Evolutionary conservation across 495 filamentous ascomycete genomes (phyloP).

Genomic region (Margaritispora aquatica): DNA sequence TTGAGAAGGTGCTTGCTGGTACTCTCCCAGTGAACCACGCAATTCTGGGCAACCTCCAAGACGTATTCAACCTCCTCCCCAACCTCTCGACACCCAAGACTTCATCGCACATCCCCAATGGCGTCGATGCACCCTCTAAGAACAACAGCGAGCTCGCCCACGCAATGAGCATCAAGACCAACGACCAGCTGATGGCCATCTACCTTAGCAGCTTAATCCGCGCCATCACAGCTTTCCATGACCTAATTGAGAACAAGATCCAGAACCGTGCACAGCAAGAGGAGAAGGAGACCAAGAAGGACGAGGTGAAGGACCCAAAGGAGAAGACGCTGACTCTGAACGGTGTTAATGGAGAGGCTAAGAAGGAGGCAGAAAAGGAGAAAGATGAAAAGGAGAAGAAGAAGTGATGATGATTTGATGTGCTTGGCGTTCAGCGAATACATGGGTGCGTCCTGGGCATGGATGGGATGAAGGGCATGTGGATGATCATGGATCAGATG

Average conservation of each 20-base stretch:
- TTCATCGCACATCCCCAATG: slow-evolving; percentile 28
- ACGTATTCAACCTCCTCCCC: slow-evolving; percentile 97
- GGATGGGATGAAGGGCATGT: slow-evolving; percentile 17
- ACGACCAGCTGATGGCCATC: slow-evolving; percentile 97
- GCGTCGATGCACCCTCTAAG: slow-evolving; percentile 42
- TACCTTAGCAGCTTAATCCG: slow-evolving; percentile 94
- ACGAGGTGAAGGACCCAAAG: slow-evolving; percentile 59
- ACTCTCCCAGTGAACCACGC: slow-evolving; percentile 95
- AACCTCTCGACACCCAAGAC: slow-evolving; percentile 83
- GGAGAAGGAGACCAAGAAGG: slow-evolving; percentile 81
- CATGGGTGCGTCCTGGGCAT: slow-evolving; percentile 7
- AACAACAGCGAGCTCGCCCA: slow-evolving; percentile 76
- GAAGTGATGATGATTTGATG: slow-evolving; percentile 22
- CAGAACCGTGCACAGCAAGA: slow-evolving; percentile 97
- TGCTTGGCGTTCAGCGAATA: slow-evolving; percentile 10
- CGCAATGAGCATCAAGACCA: slow-evolving; percentile 98
- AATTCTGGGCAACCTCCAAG: slow-evolving; percentile 94
- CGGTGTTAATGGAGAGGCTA: slow-evolving; percentile 41
- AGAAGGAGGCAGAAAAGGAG: slow-evolving; percentile 58
- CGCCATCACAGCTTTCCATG: slow-evolving; percentile 97
- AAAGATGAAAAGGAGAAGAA: slow-evolving; percentile 61
- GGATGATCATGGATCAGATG: slow-evolving; percentile 8
- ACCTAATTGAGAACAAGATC: slow-evolving; percentile 99
- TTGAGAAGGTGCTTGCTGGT: slow-evolving; percentile 90
- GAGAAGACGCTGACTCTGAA: slow-evolving; percentile 31